phyloP scores from a whole-genome alignment of 257 asterid species.

The Anisodus acutangulus region DNA sequence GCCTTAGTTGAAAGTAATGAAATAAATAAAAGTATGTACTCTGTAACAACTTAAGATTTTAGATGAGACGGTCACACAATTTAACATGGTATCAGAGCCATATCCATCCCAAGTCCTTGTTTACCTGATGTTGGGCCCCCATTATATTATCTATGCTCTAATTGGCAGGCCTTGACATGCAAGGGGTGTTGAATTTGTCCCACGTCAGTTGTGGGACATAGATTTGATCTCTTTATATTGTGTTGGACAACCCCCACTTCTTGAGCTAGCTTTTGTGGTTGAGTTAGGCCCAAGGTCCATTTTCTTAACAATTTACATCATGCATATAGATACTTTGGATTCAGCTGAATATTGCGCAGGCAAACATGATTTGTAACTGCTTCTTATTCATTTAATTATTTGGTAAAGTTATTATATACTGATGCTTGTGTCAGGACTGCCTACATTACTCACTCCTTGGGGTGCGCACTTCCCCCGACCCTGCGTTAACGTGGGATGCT shows the following conservation, averaged over 20 bases:
- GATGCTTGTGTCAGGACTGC: not conserved
- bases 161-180: not conserved
- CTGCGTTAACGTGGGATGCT: not conserved
- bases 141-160: not conserved
- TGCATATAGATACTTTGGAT: constrained; percentile 24
- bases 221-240: not conserved
- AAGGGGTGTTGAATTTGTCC: not conserved
- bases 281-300: not conserved
- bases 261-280: not conserved
- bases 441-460: not conserved
- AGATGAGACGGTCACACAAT: not conserved
- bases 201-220: not conserved
- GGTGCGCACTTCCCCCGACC: not conserved
- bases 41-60: constrained; percentile 11
- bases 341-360: not conserved
- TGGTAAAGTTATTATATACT: not conserved
- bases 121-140: not conserved
- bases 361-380: constrained; percentile 4
- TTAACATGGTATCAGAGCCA: not conserved
- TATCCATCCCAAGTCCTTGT: not conserved
- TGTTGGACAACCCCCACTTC: not conserved
- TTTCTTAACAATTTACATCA: constrained; percentile 8
- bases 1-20: not conserved
- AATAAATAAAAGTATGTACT: not conserved
- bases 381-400: not conserved